Evolutionary conservation across 2,329 filamentous ascomycete genomes (phyloP).

Genomic region (Calonectria montana): DNA sequence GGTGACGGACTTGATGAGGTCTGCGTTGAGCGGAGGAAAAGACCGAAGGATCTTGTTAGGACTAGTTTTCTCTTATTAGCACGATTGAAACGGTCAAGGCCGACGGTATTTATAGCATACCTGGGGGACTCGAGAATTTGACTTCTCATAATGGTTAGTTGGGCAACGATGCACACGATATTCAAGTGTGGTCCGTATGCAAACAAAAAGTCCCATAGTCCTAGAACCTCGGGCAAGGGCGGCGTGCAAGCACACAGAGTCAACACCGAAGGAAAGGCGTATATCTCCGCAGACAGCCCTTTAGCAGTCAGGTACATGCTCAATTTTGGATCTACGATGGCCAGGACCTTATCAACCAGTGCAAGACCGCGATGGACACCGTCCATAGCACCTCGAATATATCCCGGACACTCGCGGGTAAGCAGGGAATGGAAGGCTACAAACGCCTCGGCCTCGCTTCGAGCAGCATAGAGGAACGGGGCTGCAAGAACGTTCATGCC

Average conservation of each 20-base stretch:
- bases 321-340: conserved; percentile 90
- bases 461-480: conserved; percentile 93
- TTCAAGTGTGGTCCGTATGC: conserved; percentile 96
- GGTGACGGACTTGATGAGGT: conserved; percentile 85
- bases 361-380: conserved; percentile 93
- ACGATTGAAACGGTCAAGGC: background rate
- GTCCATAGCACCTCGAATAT: conserved; percentile 96
- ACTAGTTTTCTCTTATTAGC: conserved; percentile 61
- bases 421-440: conserved; percentile 90
- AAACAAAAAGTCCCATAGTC: conserved; percentile 97
- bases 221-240: conserved; percentile 90
- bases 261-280: conserved; percentile 94
- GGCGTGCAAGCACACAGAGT: conserved; percentile 97
- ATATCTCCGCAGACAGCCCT: conserved; percentile 91
- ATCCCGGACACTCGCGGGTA: conserved; percentile 88
- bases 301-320: conserved; percentile 86
- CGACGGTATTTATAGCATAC: conserved; percentile 56
- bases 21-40: conserved; percentile 85
- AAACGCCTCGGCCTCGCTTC: conserved; percentile 95
- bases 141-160: conserved; percentile 88
- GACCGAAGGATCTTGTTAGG: conserved; percentile 93
- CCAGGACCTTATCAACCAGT: conserved; percentile 90
- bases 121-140: conserved; percentile 86
- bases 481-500: conserved; percentile 99
- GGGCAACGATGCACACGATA: conserved; percentile 95